A percentile compares a stretch with the other conserved stretches of the same genome.
Evolutionary conservation across 495 filamentous ascomycete genomes (phyloP).

Genomic region (Articulospora tetracladia): DNA sequence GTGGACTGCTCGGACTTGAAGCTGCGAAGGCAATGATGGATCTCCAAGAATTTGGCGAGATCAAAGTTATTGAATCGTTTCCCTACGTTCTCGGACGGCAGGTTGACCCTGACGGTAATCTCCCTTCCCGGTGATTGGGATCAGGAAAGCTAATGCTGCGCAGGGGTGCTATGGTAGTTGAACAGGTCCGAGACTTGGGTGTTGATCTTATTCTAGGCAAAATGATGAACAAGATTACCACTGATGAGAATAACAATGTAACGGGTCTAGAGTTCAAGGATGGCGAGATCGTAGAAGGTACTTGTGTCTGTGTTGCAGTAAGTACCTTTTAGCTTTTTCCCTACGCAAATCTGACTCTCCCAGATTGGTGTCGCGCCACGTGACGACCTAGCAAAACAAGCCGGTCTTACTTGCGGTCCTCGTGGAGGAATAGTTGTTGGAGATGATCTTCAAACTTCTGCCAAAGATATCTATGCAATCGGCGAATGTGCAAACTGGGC

Average conservation of each 20-base stretch:
- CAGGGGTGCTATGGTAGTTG: conserved; percentile 79
- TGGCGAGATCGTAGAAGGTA: conserved; percentile 76
- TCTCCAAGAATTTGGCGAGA: conserved; percentile 68
- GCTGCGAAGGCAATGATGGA: conserved; percentile 96
- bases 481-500: conserved; percentile 96
- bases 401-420: conserved; percentile 69
- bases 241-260: conserved; percentile 61
- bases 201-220: conserved; percentile 79
- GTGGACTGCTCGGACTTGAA: conserved; percentile 85
- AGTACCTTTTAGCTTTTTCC: too few relatives aligned
- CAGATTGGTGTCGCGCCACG: conserved; percentile 81
- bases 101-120: conserved; percentile 79
- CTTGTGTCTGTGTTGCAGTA: conserved; percentile 89
- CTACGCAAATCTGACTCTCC: too few relatives aligned
- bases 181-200: conserved; percentile 77
- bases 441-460: conserved; percentile 65
- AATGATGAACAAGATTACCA: conserved; percentile 68
- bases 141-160: too few relatives aligned
- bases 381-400: conserved; percentile 70
- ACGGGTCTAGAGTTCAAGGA: conserved; percentile 83
- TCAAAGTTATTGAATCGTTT: conserved; percentile 85
- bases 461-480: conserved; percentile 78
- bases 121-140: too few relatives aligned
- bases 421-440: conserved; percentile 72
- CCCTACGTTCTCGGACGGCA: conserved; percentile 86